phyloP scores from a whole-genome alignment of 2,329 filamentous ascomycete species.

The Fusarium sp. region DNA sequence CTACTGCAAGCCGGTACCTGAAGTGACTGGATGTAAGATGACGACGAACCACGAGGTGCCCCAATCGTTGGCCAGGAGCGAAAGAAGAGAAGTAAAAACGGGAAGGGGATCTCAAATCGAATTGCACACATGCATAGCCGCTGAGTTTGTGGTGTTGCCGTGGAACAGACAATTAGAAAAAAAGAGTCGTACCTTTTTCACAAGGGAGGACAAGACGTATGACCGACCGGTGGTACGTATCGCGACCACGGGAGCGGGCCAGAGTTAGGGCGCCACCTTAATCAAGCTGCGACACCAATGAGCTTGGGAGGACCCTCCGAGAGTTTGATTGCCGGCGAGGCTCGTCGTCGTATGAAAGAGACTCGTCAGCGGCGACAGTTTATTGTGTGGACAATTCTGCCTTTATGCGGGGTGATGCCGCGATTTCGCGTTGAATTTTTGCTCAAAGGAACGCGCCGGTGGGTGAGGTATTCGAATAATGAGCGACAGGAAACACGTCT shows the following conservation, averaged over 20 bases:
- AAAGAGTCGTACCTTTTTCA: constrained; percentile 24
- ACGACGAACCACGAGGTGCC: constrained; percentile 11
- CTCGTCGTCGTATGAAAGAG: constrained; percentile 32
- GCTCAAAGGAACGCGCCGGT: constrained; percentile 6
- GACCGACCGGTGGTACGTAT: constrained; percentile 33
- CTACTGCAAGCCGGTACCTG: constrained; percentile 42
- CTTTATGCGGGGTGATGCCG: constrained; percentile 24
- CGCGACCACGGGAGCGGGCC: constrained; percentile 34
- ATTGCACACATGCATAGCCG: background rate
- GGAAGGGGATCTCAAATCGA: background rate
- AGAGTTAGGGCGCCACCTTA: constrained; percentile 39
- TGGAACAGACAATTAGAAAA: constrained; percentile 7
- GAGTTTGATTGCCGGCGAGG: constrained; percentile 38
- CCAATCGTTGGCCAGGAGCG: background rate
- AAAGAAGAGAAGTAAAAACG: background rate
- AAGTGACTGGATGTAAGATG: constrained; percentile 33
- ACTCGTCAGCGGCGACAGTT: constrained; percentile 25
- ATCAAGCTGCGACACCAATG: constrained; percentile 39
- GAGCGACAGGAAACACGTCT: constrained; percentile 33
- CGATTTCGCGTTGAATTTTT: constrained; percentile 18
- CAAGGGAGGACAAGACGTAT: constrained; percentile 17
- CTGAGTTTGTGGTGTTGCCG: background rate
- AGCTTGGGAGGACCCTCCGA: constrained; percentile 21
- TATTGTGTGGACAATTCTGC: constrained; percentile 4
- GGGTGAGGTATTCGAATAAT: constrained; percentile 14